These are phyloP conservation scores for Arthrinium phaeospermum DNA, from an alignment of 2,329 filamentous ascomycete species.

Conservation along the genomic window DNA sequence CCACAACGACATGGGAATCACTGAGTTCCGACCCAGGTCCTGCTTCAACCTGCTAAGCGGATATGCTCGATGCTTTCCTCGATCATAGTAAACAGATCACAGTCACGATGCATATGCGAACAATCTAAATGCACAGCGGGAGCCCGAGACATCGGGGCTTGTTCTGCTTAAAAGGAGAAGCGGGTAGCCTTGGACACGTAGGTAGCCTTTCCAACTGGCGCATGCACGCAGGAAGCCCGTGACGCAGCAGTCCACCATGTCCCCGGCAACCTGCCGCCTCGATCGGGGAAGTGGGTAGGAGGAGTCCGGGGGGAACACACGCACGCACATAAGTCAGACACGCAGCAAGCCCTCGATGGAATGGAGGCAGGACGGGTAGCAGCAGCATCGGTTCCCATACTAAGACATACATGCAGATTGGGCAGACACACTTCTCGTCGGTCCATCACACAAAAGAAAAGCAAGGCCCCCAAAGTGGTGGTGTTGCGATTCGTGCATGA, in stretches of 20 bases:
- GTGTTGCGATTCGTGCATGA: neutral
- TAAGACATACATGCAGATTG: neutral
- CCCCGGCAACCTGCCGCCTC: neutral
- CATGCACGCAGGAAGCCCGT: neutral
- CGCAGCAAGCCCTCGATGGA: neutral
- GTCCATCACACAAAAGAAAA: neutral
- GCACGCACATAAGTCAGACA: neutral
- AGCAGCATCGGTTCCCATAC: constrained; percentile 7
- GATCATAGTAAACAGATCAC: neutral
- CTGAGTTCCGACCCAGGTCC: neutral
- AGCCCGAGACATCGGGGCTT: constrained; percentile 1
- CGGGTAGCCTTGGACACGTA: neutral
- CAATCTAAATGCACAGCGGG: neutral
- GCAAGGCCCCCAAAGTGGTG: neutral
- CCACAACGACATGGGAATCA: neutral
- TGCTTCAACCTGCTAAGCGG: neutral
- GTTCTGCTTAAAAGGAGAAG: neutral
- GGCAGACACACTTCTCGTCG: neutral
- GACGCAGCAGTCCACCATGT: neutral
- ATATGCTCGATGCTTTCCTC: neutral
- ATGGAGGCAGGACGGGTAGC: neutral
- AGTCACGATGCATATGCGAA: neutral
- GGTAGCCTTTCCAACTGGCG: no score
- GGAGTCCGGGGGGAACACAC: neutral
- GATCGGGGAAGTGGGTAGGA: neutral